These are phyloP conservation scores for Tuber microsphaerosporum DNA, from an alignment of 495 filamentous ascomycete genomes.

Conservation along the genomic window DNA sequence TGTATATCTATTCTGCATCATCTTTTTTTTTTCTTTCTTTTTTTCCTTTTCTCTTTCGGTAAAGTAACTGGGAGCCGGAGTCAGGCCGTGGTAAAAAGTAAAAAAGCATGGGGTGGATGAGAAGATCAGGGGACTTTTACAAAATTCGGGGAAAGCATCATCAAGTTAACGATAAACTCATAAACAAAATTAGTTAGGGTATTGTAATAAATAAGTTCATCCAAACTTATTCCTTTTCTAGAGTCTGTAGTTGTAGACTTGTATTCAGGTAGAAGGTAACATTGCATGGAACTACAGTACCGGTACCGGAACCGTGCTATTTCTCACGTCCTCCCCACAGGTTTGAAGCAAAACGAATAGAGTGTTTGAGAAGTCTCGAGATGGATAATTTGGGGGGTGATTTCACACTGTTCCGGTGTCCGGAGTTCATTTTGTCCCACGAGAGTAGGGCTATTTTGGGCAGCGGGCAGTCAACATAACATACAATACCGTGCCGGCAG, in stretches of 20 bases:
- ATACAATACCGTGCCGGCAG: background rate
- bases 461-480: background rate
- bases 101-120: background rate
- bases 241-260: background rate
- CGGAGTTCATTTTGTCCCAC: slow-evolving; percentile 7
- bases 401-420: slow-evolving; percentile 9
- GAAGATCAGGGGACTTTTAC: background rate
- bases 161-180: background rate
- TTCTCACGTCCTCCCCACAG: background rate
- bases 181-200: background rate
- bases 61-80: background rate
- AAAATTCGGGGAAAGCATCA: background rate
- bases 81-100: background rate
- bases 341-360: background rate
- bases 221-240: background rate
- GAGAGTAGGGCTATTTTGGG: slow-evolving; percentile 21
- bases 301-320: background rate
- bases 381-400: slow-evolving; percentile 20
- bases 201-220: background rate
- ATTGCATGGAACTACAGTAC: background rate
- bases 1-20: background rate
- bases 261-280: background rate
- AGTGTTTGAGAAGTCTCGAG: slow-evolving; percentile 27
- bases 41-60: background rate
- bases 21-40: no score